Evolutionary conservation across 768 basidiomycete genomes (phyloP).

Genomic region (Phaeotremella skinneri): DNA sequence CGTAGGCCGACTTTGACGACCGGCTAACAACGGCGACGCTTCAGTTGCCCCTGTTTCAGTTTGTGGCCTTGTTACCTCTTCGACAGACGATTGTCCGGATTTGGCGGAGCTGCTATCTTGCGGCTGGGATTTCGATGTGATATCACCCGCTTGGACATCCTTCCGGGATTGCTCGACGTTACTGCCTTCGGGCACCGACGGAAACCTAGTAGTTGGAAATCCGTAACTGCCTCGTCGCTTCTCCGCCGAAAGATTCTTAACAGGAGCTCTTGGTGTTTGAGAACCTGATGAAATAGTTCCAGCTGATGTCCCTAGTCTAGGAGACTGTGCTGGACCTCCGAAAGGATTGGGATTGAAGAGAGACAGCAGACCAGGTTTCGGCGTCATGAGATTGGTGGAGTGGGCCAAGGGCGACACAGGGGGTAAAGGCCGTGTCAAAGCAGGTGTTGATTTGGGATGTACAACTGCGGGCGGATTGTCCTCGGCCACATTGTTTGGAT

Average conservation of each 20-base stretch:
- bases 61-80: too few relatives aligned
- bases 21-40: not conserved
- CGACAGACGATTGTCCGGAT: too few relatives aligned
- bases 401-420: not conserved
- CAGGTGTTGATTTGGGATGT: not conserved
- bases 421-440: not conserved
- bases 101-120: too few relatives aligned
- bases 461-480: not conserved
- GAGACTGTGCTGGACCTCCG: not conserved
- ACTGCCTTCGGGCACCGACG: not conserved
- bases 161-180: too few relatives aligned
- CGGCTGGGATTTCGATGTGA: too few relatives aligned
- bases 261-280: not conserved
- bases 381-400: not conserved
- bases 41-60: not conserved
- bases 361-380: not conserved
- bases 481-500: not conserved
- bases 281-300: constrained; percentile 1
- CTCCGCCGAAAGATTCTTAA: not conserved
- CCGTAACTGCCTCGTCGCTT: not conserved
- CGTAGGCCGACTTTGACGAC: not conserved
- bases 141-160: too few relatives aligned
- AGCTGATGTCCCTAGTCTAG: constrained; percentile 8
- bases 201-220: not conserved
- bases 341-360: constrained; percentile 2